Base-by-base conservation (phyloP, 352 stramenopile genomes). In the Peronospora destructor region DNA sequence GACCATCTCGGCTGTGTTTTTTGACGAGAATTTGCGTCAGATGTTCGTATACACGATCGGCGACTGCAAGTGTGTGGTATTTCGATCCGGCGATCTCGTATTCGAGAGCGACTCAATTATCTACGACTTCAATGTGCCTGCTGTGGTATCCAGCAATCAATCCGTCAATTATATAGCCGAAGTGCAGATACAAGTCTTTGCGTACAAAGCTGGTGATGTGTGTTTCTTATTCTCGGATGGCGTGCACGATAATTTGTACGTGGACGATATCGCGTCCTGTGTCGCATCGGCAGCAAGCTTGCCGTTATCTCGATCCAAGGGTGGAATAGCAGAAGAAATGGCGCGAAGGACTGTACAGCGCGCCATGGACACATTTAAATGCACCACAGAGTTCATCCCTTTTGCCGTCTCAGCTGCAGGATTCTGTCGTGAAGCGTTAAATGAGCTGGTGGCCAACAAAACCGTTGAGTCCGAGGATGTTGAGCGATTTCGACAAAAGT, bases 101-200 rank as follows among this genome's bases (percentile, higher is more conserved):
- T 94, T 91, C 42, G 83, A 94, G 55, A 91, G 80, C 52, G 83
- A 94, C 59, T 90, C 83, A 14, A 89, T 91, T 48, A 86, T 94
- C 51, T 94, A 94, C 72, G 83, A 91, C 59, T 94, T 94, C 65
- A 94, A 94, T 54, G 84, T 94, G 14, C 84, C 84, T 0, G 84
- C 84, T 0, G 84, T 94, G 28, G 84, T 94, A 6, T 91, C 78
- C 12, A 94, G 74, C 54, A 88, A 91, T 59, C 73, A 90, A 51
- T 56, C 78, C 5, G 90, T 91, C 49, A 91, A 91, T 62, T 94
- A 92, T 49, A 52, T 61, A 1, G 68, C 66, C 13, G 73, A 85
- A 10, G 68, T 90, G 36, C 61, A 85, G 49, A 72, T 94, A 38
- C 76, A 94, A 68, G 73, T 66, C 12, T 85, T 79, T 34, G 34